phyloP scores from a whole-genome alignment of 192 early-diverging fungal genomes.

The Thamnidium elegans region DNA sequence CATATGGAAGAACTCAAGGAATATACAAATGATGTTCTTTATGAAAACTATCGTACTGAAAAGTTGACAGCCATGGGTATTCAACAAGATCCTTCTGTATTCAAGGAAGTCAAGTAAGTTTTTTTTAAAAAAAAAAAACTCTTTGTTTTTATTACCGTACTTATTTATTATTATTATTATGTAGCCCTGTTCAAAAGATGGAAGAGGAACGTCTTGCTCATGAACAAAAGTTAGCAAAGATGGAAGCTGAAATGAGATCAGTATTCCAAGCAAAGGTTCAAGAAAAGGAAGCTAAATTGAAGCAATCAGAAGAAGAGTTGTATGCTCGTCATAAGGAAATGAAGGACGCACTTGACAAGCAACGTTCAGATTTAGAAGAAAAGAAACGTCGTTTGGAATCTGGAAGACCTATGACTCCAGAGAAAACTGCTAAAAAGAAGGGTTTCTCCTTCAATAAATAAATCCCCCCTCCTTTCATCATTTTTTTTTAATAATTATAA shows the following conservation, averaged over 20 bases:
- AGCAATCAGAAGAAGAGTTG: slow-evolving; percentile 95
- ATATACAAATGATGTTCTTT: slow-evolving; percentile 85
- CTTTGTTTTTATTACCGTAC: neutral
- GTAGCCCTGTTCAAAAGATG: slow-evolving; percentile 60
- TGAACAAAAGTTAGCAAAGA: slow-evolving; percentile 95
- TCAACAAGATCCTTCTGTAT: slow-evolving; percentile 77
- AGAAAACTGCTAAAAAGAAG: slow-evolving; percentile 68
- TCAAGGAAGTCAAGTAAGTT: slow-evolving; percentile 75
- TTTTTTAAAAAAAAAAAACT: neutral
- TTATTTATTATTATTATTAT: neutral
- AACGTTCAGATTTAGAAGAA: slow-evolving; percentile 92
- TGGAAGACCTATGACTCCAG: slow-evolving; percentile 68
- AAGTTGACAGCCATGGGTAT: slow-evolving; percentile 88
- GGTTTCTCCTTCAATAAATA: slow-evolving; percentile 67
- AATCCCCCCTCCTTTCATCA: neutral
- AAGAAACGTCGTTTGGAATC: slow-evolving; percentile 88
- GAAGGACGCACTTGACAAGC: slow-evolving; percentile 96
- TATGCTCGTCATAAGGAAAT: slow-evolving; percentile 97
- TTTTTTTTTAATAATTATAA: neutral
- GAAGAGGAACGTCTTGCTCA: slow-evolving; percentile 92
- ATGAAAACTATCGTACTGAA: slow-evolving; percentile 95
- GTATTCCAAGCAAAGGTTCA: slow-evolving; percentile 99
- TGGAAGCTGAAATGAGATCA: slow-evolving; percentile 98
- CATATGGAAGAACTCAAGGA: slow-evolving; percentile 99
- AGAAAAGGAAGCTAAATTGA: slow-evolving; percentile 98